Base-by-base conservation (phyloP, 2,329 filamentous ascomycete species). In the Aspergillus neotritici region DNA sequence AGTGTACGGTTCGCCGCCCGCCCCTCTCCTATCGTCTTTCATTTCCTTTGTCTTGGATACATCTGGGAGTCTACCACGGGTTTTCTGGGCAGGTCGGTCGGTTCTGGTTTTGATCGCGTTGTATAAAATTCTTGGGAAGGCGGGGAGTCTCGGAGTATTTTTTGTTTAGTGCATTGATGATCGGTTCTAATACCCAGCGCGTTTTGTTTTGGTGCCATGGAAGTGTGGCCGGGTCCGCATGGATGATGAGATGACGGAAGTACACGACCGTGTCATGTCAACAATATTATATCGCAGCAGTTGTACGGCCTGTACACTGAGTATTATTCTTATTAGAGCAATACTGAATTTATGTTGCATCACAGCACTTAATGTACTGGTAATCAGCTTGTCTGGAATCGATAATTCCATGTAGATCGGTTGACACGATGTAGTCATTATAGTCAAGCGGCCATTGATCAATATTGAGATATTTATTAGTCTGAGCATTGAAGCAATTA, bases 151-250 rank as follows among this genome's bases (percentile, higher is more conserved):
- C 37, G 44, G 28, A 41, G 45, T 37, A 38, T 47, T 47, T 40
- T 47, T 36, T 31, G 17, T 45, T 45, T 41, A 45, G 34, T 49
- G 52, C 48, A 48, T 50, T 43, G 49, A 37, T 43, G 45, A 40
- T 50, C 49, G 56, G 56, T 51, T 53, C 50, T 57, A 57, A 61
- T 62, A 61, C 58, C 59, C 58, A 49, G 57, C 21, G 55, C 54
- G 55, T 49, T 56, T 51, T 48, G 44, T 49, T 49, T 46, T 43
- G 44, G 37, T 32, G 47, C 42, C 42, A n/a, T 44, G 43, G 32
- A 44, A 48, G 47, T 45, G 44, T 41, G 49, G 47, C 30, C 46
- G 44, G 40, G 40, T 35, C 40, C 16, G 14, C 11, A 32, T 34
- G 30, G 31, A 28, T 29, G 7, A 25, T 15, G 35, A 33, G 34